A percentile compares a stretch with the other conserved stretches of the same genome.
These are phyloP conservation scores for Verticillium longisporum DNA, from an alignment of 2,329 filamentous ascomycete genomes.

Conservation along the genomic window DNA sequence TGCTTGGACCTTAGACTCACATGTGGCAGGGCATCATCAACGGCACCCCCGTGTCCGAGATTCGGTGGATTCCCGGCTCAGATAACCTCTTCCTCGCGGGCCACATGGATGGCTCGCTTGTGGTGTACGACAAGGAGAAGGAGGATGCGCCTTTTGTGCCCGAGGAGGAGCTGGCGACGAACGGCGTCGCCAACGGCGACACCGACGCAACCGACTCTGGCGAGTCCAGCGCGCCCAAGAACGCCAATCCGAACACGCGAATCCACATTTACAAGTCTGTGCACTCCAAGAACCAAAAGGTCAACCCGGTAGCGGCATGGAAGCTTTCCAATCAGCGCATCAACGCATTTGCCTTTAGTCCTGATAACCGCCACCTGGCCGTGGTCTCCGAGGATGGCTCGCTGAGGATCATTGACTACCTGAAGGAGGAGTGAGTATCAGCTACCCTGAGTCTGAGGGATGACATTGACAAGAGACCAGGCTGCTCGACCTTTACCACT, in stretches of 20 bases:
- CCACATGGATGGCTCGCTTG: slow-evolving; percentile 82
- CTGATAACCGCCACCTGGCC: slow-evolving; percentile 79
- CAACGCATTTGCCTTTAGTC: slow-evolving; percentile 88
- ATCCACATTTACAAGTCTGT: slow-evolving; percentile 85
- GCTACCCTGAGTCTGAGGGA: not conserved
- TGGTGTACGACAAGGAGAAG: slow-evolving; percentile 97
- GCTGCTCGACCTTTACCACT: slow-evolving; percentile 78
- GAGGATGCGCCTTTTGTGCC: slow-evolving; percentile 75
- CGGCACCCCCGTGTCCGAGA: slow-evolving; percentile 73
- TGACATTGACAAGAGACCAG: slow-evolving; percentile 31
- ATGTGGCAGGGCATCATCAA: slow-evolving; percentile 72
- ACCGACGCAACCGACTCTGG: slow-evolving; percentile 23
- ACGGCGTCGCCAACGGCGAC: slow-evolving; percentile 20
- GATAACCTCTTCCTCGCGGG: slow-evolving; percentile 89
- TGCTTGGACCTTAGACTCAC: not conserved
- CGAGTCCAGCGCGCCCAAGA: slow-evolving; percentile 6
- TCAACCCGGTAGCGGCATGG: slow-evolving; percentile 88
- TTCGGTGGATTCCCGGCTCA: slow-evolving; percentile 89
- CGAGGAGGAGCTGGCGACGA: slow-evolving; percentile 49
- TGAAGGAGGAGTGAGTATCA: slow-evolving; percentile 70
- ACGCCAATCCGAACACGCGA: slow-evolving; percentile 26
- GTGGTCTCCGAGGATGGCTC: slow-evolving; percentile 89
- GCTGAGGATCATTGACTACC: slow-evolving; percentile 83
- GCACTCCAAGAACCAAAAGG: slow-evolving; percentile 86
- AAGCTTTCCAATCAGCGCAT: slow-evolving; percentile 86